These are phyloP conservation scores for Rubus idaeus DNA, from an alignment of 306 rosid species.

Conservation along the genomic window DNA sequence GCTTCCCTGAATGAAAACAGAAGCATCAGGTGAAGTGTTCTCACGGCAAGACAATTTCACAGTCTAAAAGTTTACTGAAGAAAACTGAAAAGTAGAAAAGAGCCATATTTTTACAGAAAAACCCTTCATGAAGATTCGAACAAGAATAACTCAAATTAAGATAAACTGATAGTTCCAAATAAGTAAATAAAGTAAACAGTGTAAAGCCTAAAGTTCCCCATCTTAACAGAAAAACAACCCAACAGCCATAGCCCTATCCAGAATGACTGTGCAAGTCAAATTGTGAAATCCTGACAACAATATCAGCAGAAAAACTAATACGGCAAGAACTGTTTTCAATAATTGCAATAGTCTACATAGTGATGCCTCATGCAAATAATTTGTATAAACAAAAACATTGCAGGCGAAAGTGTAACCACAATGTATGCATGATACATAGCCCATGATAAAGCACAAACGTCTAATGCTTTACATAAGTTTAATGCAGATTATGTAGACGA, in stretches of 20 bases:
- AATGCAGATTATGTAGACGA: neutral
- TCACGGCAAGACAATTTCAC: conserved; percentile 11
- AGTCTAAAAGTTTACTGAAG: neutral
- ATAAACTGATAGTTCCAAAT: neutral
- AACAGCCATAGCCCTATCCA: neutral
- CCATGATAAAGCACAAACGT: neutral
- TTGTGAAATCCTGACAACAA: neutral
- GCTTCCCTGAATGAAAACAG: conserved; percentile 68
- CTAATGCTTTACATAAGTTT: neutral
- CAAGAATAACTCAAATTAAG: neutral
- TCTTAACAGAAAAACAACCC: neutral
- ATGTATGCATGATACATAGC: neutral
- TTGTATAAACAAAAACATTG: neutral
- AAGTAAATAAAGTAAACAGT: neutral
- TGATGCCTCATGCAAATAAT: neutral
- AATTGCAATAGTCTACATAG: neutral
- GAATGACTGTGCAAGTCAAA: conserved; percentile 3
- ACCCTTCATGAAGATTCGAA: too few species aligned
- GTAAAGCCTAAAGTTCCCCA: neutral
- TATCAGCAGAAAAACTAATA: neutral
- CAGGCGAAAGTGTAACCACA: neutral
- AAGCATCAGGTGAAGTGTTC: conserved; percentile 18
- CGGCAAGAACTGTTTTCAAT: neutral
- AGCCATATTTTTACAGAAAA: neutral
- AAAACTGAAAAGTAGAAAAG: conserved; percentile 4